Evolutionary conservation across 2,329 filamentous ascomycete species (phyloP).

Genomic region (Botrytis fabae): DNA sequence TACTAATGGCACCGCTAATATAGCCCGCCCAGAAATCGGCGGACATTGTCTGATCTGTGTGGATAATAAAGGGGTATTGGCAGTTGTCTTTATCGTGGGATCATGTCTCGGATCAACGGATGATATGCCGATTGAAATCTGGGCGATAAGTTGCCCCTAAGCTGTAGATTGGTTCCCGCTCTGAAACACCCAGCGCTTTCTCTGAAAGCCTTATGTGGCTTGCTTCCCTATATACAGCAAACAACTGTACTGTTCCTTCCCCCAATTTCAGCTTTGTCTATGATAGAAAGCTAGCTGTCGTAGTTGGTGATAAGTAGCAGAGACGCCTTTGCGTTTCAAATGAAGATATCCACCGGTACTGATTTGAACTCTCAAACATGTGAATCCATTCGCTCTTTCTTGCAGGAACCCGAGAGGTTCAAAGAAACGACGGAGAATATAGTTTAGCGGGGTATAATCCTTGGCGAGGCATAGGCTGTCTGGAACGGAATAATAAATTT

Average conservation of each 20-base stretch:
- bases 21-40: conserved; percentile 94
- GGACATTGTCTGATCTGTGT: conserved; percentile 34
- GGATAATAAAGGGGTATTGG: neutral
- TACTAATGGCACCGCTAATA: conserved; percentile 79
- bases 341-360: neutral
- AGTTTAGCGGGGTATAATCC: neutral
- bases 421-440: neutral
- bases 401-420: neutral
- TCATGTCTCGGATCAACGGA: conserved; percentile 9
- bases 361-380: neutral
- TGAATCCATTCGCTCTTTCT: neutral
- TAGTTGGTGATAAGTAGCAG: neutral
- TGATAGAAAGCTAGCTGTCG: neutral
- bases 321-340: neutral
- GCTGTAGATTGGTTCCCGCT: neutral
- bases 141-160: neutral
- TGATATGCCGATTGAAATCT: neutral
- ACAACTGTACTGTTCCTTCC: neutral
- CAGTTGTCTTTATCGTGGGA: conserved; percentile 1
- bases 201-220: neutral
- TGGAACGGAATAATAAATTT: neutral
- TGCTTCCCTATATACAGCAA: neutral
- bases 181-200: neutral
- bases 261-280: neutral
- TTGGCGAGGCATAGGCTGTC: neutral